Evolutionary conservation across 106 monocot genomes (phyloP).

Genomic region (Dioscorea dumetorum): DNA sequence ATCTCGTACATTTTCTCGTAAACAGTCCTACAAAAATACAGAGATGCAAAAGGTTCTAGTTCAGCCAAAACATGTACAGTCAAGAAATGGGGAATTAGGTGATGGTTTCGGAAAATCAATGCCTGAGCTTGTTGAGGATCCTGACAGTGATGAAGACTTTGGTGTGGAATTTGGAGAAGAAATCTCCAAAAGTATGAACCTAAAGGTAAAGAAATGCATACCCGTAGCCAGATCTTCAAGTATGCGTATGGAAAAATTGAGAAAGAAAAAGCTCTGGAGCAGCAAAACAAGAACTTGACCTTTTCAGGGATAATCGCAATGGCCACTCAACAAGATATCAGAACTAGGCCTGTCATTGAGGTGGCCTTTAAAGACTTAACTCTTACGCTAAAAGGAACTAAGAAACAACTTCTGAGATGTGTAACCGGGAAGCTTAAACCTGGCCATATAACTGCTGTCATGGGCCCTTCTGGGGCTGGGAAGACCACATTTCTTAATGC

Average conservation of each 20-base stretch:
- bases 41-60: conserved; percentile 2
- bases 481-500: conserved; percentile 95
- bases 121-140: conserved; percentile 47
- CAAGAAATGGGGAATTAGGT: conserved; percentile 29
- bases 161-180: conserved; percentile 75
- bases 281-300: conserved; percentile 67
- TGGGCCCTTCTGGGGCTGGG: conserved; percentile 97
- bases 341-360: conserved; percentile 61
- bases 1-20: conserved; percentile 36
- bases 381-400: conserved; percentile 62
- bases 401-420: conserved; percentile 66
- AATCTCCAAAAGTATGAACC: conserved; percentile 43
- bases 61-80: conserved; percentile 15
- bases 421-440: conserved; percentile 87
- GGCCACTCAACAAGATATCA: conserved; percentile 53
- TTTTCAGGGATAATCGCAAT: conserved; percentile 78
- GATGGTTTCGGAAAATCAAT: conserved; percentile 36
- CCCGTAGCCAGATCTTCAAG: conserved; percentile 81
- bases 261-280: conserved; percentile 72
- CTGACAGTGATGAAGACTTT: conserved; percentile 49
- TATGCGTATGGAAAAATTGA: conserved; percentile 98
- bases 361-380: conserved; percentile 87
- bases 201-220: conserved; percentile 68
- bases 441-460: conserved; percentile 78
- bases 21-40: conserved; percentile 7